phyloP scores from a whole-genome alignment of 2,329 filamentous ascomycete species.

The Monilinia laxa region DNA sequence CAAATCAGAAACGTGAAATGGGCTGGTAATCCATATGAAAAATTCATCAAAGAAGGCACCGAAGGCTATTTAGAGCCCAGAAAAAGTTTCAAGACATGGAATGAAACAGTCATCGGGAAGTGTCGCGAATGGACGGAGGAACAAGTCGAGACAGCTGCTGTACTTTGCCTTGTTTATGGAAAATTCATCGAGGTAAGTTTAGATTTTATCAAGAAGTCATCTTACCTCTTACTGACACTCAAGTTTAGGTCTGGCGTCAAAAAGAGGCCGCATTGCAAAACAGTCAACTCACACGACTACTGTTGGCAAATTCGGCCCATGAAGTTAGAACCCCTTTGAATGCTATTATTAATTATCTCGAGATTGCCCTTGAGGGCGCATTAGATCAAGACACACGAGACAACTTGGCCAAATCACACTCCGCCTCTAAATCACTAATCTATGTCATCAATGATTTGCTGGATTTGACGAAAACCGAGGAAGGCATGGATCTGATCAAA shows the following conservation, averaged over 20 bases:
- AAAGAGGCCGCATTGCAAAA: constrained; percentile 82
- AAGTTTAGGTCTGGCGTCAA: constrained; percentile 78
- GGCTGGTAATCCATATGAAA: constrained; percentile 86
- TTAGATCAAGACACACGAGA: constrained; percentile 82
- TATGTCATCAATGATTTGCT: constrained; percentile 93
- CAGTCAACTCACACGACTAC: constrained; percentile 73
- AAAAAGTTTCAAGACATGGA: constrained; percentile 78
- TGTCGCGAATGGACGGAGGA: constrained; percentile 87
- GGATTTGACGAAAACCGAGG: constrained; percentile 84
- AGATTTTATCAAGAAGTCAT: background rate
- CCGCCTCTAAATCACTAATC: constrained; percentile 86
- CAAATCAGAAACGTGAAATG: constrained; percentile 72
- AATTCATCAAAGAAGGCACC: constrained; percentile 69
- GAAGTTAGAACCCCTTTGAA: constrained; percentile 90
- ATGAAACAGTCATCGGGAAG: constrained; percentile 72
- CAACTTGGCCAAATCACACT: constrained; percentile 80
- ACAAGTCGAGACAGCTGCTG: constrained; percentile 83
- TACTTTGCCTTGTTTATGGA: constrained; percentile 80
- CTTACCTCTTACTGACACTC: background rate
- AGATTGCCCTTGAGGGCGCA: constrained; percentile 80
- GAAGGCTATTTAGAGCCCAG: constrained; percentile 73
- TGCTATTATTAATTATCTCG: constrained; percentile 91
- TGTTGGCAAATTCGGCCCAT: constrained; percentile 86
- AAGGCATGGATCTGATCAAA: constrained; percentile 75
- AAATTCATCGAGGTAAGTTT: constrained; percentile 76